Percentiles rank a stretch among this genome's conserved stretches.
Evolutionary conservation across 1,284 basidiomycete genomes (phyloP).

Genomic region (Abortiporus biennis): DNA sequence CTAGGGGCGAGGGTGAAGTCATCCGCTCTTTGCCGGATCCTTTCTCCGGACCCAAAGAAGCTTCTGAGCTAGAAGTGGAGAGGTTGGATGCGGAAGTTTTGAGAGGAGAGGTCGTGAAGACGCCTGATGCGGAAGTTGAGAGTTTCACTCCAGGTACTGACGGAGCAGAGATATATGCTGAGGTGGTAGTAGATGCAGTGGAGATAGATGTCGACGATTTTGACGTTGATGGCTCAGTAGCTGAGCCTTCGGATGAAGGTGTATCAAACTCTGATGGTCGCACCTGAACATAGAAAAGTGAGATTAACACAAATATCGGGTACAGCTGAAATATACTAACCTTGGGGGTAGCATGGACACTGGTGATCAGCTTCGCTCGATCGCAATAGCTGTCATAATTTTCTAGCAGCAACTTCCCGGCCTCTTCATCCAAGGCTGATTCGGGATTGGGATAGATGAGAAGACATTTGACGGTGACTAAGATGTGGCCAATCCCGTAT

Average conservation of each 20-base stretch:
- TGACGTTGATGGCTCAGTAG: slow-evolving; percentile 15
- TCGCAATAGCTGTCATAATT: slow-evolving; percentile 84
- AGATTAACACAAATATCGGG: slow-evolving; percentile 2
- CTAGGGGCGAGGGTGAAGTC: slow-evolving; percentile 55
- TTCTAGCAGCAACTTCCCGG: slow-evolving; percentile 85
- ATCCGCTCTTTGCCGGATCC: slow-evolving; percentile 48
- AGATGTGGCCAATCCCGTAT: slow-evolving; percentile 88
- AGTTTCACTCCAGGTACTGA: too few species aligned
- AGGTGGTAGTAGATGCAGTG: slow-evolving; percentile 33
- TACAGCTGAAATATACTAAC: slow-evolving; percentile 17
- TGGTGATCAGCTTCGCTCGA: slow-evolving; percentile 78
- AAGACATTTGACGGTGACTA: slow-evolving; percentile 90
- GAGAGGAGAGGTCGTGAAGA: slow-evolving; percentile 26
- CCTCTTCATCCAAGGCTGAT: slow-evolving; percentile 91
- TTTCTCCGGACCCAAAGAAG: slow-evolving; percentile 39
- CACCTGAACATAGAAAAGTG: slow-evolving; percentile 26
- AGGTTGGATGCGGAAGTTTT: slow-evolving; percentile 32
- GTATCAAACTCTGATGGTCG: slow-evolving; percentile 66
- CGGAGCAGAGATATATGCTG: slow-evolving; percentile 26
- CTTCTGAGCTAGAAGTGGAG: too few species aligned
- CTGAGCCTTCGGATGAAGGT: slow-evolving; percentile 28
- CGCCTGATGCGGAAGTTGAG: too few species aligned
- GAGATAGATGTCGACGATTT: too few species aligned
- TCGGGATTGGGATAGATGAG: slow-evolving; percentile 96
- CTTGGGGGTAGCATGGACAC: slow-evolving; percentile 75